Evolutionary conservation across 176 grass and related monocot species (phyloP), one percentile per base, ranked within the genome.

Genomic region (Puccinellia tenuiflora): DNA sequence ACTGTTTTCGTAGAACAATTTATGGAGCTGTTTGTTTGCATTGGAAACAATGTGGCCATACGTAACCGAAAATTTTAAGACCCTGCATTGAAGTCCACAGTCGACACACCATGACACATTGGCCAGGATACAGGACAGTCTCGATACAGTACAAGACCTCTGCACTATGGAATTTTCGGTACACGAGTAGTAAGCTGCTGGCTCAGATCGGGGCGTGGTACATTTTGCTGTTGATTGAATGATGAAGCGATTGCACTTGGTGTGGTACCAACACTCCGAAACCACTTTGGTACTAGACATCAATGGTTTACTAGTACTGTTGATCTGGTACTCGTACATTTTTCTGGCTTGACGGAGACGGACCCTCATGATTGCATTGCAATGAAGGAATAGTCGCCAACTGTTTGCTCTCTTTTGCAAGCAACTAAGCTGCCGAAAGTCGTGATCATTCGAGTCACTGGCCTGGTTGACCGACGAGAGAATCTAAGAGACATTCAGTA

Each of bases 401-500:
- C 34, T 64, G n/a, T 29, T 20, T 82, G 28, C 26, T 73, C 22
- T 48, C 35, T 46, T 71, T 21, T 64, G 46, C 79, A 57, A 86
- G 55, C 46, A 78, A 86, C 66, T 20, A 40, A 28, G 8, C 14
- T 45, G 28, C 35, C 35, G 21, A 72, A 69, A 72, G 88, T 48
- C 42, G 6, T 46, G 8, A 71, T 71, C 72, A 77, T 77, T 68
- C 35, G 59, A 25, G 9, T 3, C 11, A 17, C 35, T 3, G 8
- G 21, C 40, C 54, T 47, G 37, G 46, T 90, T 73, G 79, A 86
- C 83, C 25, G 86, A 72, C 53, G 35, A 82, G 48, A 77, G 72
- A 78, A 86, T 81, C 53, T 46, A 65, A 10, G 26, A 43, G 39
- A 1, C 40, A 77, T 63, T 63, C 47, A 51, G 2, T n/a, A 54